These are phyloP conservation scores for Botrytis paeoniae DNA, from an alignment of 2,329 filamentous ascomycete species.

Conservation along the genomic window DNA sequence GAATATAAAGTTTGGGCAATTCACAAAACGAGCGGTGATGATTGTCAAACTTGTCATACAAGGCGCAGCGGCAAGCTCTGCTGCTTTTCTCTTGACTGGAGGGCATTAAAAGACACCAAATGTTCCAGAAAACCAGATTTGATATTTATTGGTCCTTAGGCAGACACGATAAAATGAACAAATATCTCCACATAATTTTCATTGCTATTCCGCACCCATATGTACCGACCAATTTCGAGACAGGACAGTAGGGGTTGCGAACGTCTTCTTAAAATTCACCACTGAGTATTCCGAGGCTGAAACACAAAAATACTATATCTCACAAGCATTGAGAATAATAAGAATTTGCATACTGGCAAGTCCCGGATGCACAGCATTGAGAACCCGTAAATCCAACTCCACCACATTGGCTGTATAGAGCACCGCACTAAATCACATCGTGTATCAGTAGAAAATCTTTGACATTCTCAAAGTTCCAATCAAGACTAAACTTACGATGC, in stretches of 20 bases:
- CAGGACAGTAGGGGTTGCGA: not conserved
- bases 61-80: too few relatives aligned
- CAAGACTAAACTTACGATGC: not conserved
- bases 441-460: not conserved
- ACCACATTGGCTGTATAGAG: conserved; percentile 19
- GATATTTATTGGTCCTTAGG: not conserved
- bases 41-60: not conserved
- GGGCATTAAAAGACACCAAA: too few relatives aligned
- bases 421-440: not conserved
- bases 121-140: not conserved
- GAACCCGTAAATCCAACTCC: conserved; percentile 11
- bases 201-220: not conserved
- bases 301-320: not conserved
- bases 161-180: not conserved
- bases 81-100: not conserved
- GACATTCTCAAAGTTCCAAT: not conserved
- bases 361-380: conserved; percentile 11
- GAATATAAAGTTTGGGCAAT: not conserved
- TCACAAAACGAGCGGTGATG: not conserved
- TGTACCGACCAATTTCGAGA: too few relatives aligned
- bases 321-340: conserved; percentile 22
- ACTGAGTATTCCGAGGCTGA: not conserved
- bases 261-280: not conserved
- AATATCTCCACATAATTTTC: not conserved
- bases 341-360: conserved; percentile 6